Evolutionary conservation across 2,329 filamentous ascomycete species (phyloP), one percentile per base, ranked within the genome.

Genomic region (Sclerotiophoma versabilis): DNA sequence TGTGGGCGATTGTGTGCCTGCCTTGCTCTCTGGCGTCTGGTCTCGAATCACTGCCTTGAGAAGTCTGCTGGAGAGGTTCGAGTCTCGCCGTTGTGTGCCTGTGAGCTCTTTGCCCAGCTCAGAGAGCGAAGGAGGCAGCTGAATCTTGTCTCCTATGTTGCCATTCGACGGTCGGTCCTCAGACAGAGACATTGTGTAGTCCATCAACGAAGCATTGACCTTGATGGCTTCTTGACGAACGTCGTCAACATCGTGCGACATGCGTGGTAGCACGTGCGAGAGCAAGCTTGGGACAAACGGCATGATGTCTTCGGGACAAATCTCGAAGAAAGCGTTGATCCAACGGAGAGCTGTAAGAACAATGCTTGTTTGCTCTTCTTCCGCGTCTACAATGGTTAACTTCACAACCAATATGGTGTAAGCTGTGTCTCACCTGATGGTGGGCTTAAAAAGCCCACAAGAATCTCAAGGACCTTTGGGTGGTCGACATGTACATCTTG

Each of bases 401-500:
- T 5, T n/a, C 14, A 38, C 43, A 19, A 49, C 23, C 6, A 5
- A 29, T 14, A 45, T 14, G 36, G 15, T n/a, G 39, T 7, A 12
- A 30, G 22, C 23, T 14, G n/a, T 7, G 29, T 73, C 79, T 65
- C 77, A 92, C 91, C 90, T 65, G 89, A 80, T 3, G 90, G 89
- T 15, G 91, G 90, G 66, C 96, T 90, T 37, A 99, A 83, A 59
- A 95, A 97, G 11, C 88, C 87, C 2, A 96, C 92, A 34, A 99
- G 77, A 48, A 98, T 99, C 64, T 96, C 91, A 41, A 99, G 79
- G 29, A 99, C 96, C 62, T 89, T 91, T 56, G 91, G 87, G 75
- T 96, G 91, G 75, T 98, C 93, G 58, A 99, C 91, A 54, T 96
- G 89, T 7, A 97, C 92, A 74, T 99, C 95, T 76, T 99, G 95